Conservation (phyloP, 495 filamentous ascomycete genomes). For the Penicilliopsis zonata region DNA sequence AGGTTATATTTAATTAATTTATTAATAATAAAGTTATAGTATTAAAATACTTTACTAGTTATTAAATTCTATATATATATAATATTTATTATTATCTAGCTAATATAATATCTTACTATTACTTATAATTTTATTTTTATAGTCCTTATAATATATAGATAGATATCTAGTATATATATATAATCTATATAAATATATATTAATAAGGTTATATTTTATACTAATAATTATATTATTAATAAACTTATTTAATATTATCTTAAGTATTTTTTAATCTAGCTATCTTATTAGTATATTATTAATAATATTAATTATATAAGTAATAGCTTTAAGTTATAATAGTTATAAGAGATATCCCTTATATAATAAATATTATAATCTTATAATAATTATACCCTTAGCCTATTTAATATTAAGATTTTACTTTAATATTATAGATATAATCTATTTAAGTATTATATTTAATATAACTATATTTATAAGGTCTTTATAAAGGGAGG, state of each 20-base stretch:
- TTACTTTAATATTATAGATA: not conserved
- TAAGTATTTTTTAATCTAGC: not conserved
- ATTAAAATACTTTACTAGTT: slow-evolving; percentile 1
- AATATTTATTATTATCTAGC: not conserved
- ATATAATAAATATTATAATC: not conserved
- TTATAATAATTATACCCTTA: not conserved
- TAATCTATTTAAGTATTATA: not conserved
- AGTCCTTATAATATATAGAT: no score
- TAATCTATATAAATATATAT: not conserved
- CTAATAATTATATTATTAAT: not conserved
- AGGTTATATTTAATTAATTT: no score
- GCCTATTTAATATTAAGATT: not conserved
- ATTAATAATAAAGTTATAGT: no score
- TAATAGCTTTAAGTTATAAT: not conserved
- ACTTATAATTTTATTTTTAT: not conserved
- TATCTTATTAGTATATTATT: not conserved
- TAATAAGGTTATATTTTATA: not conserved
- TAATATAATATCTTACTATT: not conserved
- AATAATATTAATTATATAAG: not conserved
- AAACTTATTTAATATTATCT: not conserved
- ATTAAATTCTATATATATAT: not conserved
- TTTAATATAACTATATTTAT: not conserved
- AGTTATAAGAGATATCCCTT: not conserved
- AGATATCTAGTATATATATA: no score
- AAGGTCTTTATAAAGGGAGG: not conserved